These are phyloP conservation scores for Penicillium capsulatum DNA, from an alignment of 2,329 filamentous ascomycete genomes.

Conservation along the genomic window DNA sequence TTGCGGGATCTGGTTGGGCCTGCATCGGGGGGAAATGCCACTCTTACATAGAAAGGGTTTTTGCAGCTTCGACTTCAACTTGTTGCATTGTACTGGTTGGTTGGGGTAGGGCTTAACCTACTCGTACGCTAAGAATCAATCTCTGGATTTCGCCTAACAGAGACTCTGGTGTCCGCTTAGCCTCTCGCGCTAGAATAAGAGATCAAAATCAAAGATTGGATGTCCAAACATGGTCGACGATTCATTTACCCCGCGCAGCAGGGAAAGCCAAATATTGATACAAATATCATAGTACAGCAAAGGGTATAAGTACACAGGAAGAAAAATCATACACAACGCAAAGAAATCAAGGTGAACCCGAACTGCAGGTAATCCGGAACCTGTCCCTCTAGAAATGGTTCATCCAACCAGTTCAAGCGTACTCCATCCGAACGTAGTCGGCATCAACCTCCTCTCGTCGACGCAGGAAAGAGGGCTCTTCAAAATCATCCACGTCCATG, in stretches of 20 bases:
- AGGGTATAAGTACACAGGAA: conserved; percentile 3
- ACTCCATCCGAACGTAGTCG: conserved; percentile 34
- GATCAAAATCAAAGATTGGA: too few species aligned
- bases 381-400: too few species aligned
- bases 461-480: conserved; percentile 44
- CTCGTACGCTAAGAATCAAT: too few species aligned
- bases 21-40: neutral
- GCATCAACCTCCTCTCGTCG: conserved; percentile 39
- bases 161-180: too few species aligned
- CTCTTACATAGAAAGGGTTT: too few species aligned
- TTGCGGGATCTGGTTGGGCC: neutral
- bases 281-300: conserved; percentile 1
- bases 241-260: neutral
- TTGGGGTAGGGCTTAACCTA: too few species aligned
- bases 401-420: conserved; percentile 25
- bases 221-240: neutral
- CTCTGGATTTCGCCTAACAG: too few species aligned
- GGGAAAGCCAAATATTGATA: neutral
- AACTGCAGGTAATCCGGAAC: too few species aligned
- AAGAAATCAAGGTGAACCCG: too few species aligned
- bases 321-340: neutral
- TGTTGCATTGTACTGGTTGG: too few species aligned
- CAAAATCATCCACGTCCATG: conserved; percentile 43
- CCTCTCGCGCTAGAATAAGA: too few species aligned
- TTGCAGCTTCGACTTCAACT: too few species aligned